phyloP scores from a whole-genome alignment of 352 stramenopile genomes.

The Phytophthora palmivora region DNA sequence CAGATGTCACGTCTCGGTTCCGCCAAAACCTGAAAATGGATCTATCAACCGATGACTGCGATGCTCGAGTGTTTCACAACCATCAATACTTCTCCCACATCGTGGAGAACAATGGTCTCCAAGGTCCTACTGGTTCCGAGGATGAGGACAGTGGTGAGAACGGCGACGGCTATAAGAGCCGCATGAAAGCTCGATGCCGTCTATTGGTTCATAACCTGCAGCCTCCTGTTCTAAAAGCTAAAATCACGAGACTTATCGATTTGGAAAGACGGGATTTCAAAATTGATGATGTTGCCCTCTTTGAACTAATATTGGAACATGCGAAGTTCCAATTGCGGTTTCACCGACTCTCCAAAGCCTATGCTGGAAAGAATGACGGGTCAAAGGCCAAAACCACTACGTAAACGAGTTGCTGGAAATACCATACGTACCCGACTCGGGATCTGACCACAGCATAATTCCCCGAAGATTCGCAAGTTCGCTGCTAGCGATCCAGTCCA shows the following conservation, averaged over 20 bases:
- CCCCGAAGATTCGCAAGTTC: too few species aligned
- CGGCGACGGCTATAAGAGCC: not conserved
- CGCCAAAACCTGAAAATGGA: not conserved
- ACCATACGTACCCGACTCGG: too few species aligned
- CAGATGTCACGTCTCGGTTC: not conserved
- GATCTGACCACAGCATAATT: too few species aligned
- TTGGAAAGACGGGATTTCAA: not conserved
- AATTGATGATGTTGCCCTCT: not conserved
- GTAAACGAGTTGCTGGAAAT: too few species aligned
- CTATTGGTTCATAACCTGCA: too few species aligned
- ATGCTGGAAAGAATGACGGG: too few species aligned
- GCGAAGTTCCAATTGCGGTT: not conserved
- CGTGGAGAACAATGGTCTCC: not conserved
- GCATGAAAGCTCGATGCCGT: too few species aligned
- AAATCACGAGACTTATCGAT: not conserved
- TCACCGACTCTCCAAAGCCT: not conserved
- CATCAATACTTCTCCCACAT: not conserved
- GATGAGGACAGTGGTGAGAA: too few species aligned
- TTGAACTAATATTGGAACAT: not conserved
- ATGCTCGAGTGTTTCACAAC: not conserved
- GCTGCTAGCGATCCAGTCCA: too few species aligned
- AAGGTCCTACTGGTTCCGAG: not conserved
- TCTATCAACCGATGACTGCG: conserved; percentile 1
- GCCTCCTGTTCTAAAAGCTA: not conserved
- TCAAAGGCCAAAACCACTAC: too few species aligned